Percentiles rank a stretch among this genome's conserved stretches.
Evolutionary conservation across 1,284 basidiomycete genomes (phyloP).

Genomic region (Sanguinoderma infundibulare): DNA sequence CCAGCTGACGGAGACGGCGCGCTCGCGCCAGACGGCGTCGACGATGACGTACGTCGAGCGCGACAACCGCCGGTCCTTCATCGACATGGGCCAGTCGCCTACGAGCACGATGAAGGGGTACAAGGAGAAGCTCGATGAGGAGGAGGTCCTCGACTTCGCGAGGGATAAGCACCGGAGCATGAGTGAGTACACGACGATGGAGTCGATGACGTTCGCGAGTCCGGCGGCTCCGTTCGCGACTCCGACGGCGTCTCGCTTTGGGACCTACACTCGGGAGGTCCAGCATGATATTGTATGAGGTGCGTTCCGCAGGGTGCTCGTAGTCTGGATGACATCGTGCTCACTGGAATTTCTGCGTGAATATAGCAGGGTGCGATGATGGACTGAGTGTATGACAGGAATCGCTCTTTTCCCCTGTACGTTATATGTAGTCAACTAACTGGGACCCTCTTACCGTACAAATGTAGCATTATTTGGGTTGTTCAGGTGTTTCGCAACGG

Average conservation of each 20-base stretch:
- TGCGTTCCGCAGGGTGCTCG: neutral
- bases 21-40: neutral
- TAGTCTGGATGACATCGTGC: neutral
- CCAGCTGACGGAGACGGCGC: neutral
- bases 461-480: neutral
- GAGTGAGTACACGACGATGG: neutral
- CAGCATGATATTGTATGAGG: too few species aligned
- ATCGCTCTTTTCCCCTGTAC: too few species aligned
- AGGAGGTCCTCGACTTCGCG: neutral
- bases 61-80: neutral
- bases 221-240: too few species aligned
- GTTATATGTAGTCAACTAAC: neutral
- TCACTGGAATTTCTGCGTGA: too few species aligned
- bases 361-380: too few species aligned
- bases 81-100: neutral
- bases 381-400: too few species aligned
- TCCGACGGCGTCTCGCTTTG: too few species aligned
- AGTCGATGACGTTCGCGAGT: neutral
- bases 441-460: neutral
- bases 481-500: neutral
- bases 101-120: neutral
- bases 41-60: slow-evolving; percentile 1
- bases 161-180: neutral
- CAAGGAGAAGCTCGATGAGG: neutral
- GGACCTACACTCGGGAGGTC: too few species aligned